Conservation (phyloP, 129 eudicot genomes). For the carrot (Daucus carota) region DH1_v3.0 NC_030382.2:42926501-42927000, state of each 20-base stretch:
- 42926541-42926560: too few species aligned
- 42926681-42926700: neutral
- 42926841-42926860: neutral
- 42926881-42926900: neutral
- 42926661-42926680: neutral
- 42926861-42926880: neutral
- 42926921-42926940: neutral
- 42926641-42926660: neutral
- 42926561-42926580: too few species aligned
- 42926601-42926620: neutral
- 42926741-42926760: neutral
- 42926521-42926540: neutral
- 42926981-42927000: neutral
- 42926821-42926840: neutral
- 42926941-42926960: neutral
- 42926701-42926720: neutral
- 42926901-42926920: neutral
- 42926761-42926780: neutral
- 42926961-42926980: neutral
- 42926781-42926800: neutral
- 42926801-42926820: neutral
- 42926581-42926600: neutral
- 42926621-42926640: neutral
- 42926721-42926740: neutral
- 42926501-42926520: neutral